Percentiles rank a stretch among this genome's conserved stretches.
phyloP scores from a whole-genome alignment of 305 asterid species.

The Fraxinus sp. region DNA sequence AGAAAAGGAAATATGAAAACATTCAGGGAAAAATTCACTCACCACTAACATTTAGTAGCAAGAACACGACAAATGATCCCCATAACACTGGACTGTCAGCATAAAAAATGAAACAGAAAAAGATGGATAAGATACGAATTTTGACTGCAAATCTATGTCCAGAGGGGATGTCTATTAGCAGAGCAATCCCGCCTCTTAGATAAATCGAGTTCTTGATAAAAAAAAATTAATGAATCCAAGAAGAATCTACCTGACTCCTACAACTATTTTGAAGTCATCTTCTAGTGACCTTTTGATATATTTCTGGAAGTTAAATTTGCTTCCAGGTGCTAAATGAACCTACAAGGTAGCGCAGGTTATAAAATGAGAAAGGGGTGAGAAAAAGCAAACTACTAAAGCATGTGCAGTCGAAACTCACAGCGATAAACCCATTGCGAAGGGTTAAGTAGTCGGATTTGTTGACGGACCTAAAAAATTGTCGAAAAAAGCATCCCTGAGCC shows the following conservation, averaged over 20 bases:
- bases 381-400: background rate
- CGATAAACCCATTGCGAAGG: slow-evolving; percentile 85
- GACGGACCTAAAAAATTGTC: slow-evolving; percentile 83
- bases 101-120: background rate
- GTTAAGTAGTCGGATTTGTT: slow-evolving; percentile 85
- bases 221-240: background rate
- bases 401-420: slow-evolving; percentile 43
- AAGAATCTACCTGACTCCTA: slow-evolving; percentile 72
- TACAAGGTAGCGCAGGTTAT: slow-evolving; percentile 9
- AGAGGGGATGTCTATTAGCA: background rate
- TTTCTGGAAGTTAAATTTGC: slow-evolving; percentile 84
- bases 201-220: background rate
- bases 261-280: slow-evolving; percentile 83
- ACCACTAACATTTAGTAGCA: slow-evolving; percentile 85
- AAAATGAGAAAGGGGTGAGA: background rate
- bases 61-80: slow-evolving; percentile 82
- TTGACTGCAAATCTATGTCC: background rate
- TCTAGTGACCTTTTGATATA: slow-evolving; percentile 85
- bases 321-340: slow-evolving; percentile 97
- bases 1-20: background rate
- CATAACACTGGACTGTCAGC: slow-evolving; percentile 82
- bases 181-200: background rate
- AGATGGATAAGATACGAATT: background rate
- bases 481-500: slow-evolving; percentile 83
- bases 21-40: slow-evolving; percentile 20